Evolutionary conservation across 305 asterid genomes (phyloP).

Genomic region (Fraxinus sp.): DNA sequence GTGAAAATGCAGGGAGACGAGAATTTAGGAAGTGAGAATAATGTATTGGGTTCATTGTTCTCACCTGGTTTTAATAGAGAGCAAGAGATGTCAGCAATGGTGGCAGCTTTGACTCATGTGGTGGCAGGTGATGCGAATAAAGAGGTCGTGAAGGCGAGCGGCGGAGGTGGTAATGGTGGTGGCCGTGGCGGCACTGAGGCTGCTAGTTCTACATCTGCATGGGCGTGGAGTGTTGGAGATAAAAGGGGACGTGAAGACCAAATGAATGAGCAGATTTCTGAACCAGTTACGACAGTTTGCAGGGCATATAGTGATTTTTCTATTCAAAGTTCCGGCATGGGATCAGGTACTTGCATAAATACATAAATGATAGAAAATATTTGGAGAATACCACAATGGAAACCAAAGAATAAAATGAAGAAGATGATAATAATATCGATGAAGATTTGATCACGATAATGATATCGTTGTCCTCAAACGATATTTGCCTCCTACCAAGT

Average conservation of each 20-base stretch:
- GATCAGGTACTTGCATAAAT: neutral
- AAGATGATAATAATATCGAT: no score
- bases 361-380: no score
- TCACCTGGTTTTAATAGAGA: neutral
- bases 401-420: no score
- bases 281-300: neutral
- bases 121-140: slow-evolving; percentile 1
- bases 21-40: neutral
- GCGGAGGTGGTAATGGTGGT: neutral
- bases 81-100: slow-evolving; percentile 7
- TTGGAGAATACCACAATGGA: no score
- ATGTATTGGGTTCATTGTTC: neutral
- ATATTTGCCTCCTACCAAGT: no score
- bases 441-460: no score
- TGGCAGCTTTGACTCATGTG: slow-evolving; percentile 7
- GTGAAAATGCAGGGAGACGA: neutral
- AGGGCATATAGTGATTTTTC: neutral
- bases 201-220: neutral
- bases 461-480: no score
- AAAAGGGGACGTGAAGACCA: neutral
- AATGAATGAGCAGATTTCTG: neutral
- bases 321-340: neutral
- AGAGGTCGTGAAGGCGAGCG: neutral
- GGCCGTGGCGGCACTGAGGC: neutral
- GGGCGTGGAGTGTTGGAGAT: slow-evolving; percentile 1